A percentile compares a stretch with the other conserved stretches of the same genome.
Conservation (phyloP, 495 filamentous ascomycete genomes). For the Penicillium malachiteum region DNA sequence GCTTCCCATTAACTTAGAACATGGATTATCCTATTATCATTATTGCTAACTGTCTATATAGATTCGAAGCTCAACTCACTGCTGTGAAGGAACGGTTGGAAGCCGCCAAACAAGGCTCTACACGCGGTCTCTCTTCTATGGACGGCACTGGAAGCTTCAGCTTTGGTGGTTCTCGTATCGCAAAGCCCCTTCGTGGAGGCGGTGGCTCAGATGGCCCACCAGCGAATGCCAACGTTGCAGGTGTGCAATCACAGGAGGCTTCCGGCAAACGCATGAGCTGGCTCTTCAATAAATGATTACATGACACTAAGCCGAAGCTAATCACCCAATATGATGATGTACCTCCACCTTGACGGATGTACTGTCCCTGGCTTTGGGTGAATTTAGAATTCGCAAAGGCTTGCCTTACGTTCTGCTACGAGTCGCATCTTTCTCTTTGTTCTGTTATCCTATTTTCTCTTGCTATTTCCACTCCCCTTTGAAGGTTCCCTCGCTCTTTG, state of each 20-base stretch:
- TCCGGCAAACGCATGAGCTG: conserved; percentile 47
- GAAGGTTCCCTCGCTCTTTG: not conserved
- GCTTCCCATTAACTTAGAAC: not conserved
- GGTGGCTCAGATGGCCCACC: conserved; percentile 54
- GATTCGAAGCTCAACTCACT: conserved; percentile 95
- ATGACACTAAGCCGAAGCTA: not conserved
- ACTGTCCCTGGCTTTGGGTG: not conserved
- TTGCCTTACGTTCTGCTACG: conserved; percentile 24
- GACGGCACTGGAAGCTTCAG: conserved; percentile 65
- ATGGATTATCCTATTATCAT: not conserved
- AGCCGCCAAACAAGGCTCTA: conserved; percentile 86
- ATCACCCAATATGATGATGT: not conserved
- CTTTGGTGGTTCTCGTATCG: conserved; percentile 80
- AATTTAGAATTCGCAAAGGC: not conserved
- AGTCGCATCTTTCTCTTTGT: conserved; percentile 19
- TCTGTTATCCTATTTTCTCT: not conserved
- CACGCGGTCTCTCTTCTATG: conserved; percentile 71
- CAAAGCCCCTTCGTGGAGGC: conserved; percentile 93
- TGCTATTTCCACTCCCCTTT: not conserved
- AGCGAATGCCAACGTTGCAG: conserved; percentile 30
- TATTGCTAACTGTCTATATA: conserved; percentile 31
- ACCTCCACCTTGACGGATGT: not conserved
- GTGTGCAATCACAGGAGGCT: conserved; percentile 48
- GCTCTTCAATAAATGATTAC: conserved; percentile 49
- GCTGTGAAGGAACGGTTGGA: conserved; percentile 97